phyloP scores from a whole-genome alignment of 495 filamentous ascomycete species.

The Antarctomyces pellizariae region DNA sequence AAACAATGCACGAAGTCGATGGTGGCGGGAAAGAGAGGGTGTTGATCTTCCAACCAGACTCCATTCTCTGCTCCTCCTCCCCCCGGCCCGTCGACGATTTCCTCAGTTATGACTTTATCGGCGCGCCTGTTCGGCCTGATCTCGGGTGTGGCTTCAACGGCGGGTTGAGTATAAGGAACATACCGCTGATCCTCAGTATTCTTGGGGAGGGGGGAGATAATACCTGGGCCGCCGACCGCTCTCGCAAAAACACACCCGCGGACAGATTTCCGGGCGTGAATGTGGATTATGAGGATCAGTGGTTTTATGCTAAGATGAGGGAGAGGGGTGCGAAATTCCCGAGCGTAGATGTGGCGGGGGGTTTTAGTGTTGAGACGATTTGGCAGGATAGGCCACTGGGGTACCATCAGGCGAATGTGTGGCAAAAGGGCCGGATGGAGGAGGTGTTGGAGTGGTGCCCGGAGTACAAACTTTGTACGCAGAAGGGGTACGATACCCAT shows the following conservation, averaged over 20 bases:
- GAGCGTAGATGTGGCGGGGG: constrained; percentile 7
- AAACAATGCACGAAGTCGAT: constrained; percentile 7
- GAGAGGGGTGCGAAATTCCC: constrained; percentile 6
- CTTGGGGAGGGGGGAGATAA: constrained; percentile 4
- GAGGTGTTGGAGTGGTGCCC: constrained; percentile 11
- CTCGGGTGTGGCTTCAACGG: constrained; percentile 9
- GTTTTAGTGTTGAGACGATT: constrained; percentile 9
- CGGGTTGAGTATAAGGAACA: constrained; percentile 9
- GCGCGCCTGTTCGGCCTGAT: constrained; percentile 5
- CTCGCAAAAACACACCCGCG: constrained; percentile 1
- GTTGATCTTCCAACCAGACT: constrained; percentile 9
- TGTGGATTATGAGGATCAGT: no score
- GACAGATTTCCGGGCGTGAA: no score
- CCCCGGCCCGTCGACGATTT: constrained; percentile 9
- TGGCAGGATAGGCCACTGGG: constrained; percentile 10
- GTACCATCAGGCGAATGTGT: constrained; percentile 9
- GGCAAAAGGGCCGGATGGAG: constrained; percentile 4
- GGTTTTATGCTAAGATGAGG: constrained; percentile 6
- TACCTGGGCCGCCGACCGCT: no score
- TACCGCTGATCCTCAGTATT: constrained; percentile 6
- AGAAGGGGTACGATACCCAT: no score
- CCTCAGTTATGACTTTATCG: constrained; percentile 10
- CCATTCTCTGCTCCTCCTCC: constrained; percentile 6
- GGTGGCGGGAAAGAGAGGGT: constrained; percentile 5
- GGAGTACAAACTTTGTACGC: constrained; percentile 11